Conservation (phyloP, 169 alveolate species). For the Toxoplasma gondii region DNA sequence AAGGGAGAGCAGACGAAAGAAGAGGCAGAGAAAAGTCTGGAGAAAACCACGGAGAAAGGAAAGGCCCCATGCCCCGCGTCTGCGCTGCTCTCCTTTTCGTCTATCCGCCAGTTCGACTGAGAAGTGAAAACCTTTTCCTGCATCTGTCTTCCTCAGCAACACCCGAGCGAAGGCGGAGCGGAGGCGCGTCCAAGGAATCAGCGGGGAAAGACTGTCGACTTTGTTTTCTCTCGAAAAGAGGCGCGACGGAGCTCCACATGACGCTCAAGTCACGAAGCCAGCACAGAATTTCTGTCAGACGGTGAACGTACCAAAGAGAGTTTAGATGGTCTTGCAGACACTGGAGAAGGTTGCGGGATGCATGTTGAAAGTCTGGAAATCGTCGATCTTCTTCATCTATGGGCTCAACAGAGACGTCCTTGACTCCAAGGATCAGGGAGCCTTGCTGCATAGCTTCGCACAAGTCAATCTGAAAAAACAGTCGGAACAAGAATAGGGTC, state of each 20-base stretch:
- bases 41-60: not conserved
- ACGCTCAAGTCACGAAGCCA: too few relatives aligned
- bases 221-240: too few relatives aligned
- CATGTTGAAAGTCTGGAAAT: not conserved
- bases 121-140: too few relatives aligned
- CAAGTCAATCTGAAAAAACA: constrained; percentile 46
- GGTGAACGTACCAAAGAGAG: not conserved
- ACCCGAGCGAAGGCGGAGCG: too few relatives aligned
- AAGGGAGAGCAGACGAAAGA: not conserved
- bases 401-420: constrained; percentile 34
- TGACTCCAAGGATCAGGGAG: constrained; percentile 59
- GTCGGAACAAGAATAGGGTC: too few relatives aligned
- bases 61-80: not conserved
- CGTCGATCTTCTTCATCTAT: constrained; percentile 12
- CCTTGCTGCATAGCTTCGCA: constrained; percentile 54
- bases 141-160: too few relatives aligned
- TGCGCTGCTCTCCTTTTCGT: too few relatives aligned
- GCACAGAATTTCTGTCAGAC: too few relatives aligned
- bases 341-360: not conserved
- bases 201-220: too few relatives aligned
- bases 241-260: too few relatives aligned
- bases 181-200: too few relatives aligned
- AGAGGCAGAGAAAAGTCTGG: not conserved
- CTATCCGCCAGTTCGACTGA: too few relatives aligned
- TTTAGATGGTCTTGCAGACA: not conserved